These are phyloP conservation scores for Lepidium sativum DNA, from an alignment of 345 rosid species.

Conservation along the genomic window DNA sequence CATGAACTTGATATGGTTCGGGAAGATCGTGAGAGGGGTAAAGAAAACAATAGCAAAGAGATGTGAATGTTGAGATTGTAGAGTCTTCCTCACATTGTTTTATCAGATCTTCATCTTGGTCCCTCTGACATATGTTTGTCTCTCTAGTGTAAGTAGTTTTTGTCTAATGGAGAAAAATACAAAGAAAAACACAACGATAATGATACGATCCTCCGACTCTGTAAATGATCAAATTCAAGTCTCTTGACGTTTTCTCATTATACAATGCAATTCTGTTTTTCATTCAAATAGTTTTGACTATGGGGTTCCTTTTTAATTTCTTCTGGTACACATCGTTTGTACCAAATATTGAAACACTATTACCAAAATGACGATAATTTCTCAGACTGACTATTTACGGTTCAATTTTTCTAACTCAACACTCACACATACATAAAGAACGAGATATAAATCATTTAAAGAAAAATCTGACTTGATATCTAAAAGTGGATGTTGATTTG, in stretches of 20 bases:
- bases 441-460: not conserved
- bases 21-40: constrained; percentile 72
- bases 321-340: not conserved
- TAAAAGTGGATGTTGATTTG: not conserved
- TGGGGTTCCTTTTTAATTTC: not conserved
- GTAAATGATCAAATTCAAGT: constrained; percentile 22
- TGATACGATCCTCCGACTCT: constrained; percentile 28
- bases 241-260: constrained; percentile 7
- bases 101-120: not conserved
- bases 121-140: constrained; percentile 19
- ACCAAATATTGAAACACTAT: not conserved
- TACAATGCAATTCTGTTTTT: constrained; percentile 20
- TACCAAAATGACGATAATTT: not conserved
- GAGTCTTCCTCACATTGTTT: constrained; percentile 13
- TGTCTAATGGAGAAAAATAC: constrained; percentile 25
- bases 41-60: constrained; percentile 73
- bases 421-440: not conserved
- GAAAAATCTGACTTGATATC: not conserved
- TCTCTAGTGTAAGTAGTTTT: constrained; percentile 32
- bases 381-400: not conserved
- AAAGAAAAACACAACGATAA: not conserved
- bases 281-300: not conserved
- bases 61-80: constrained; percentile 32
- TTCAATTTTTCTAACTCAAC: not conserved
- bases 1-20: constrained; percentile 88